Evolutionary conservation across 805 yeast species (phyloP).

Genomic region (Saccharomyces mikatae): DNA sequence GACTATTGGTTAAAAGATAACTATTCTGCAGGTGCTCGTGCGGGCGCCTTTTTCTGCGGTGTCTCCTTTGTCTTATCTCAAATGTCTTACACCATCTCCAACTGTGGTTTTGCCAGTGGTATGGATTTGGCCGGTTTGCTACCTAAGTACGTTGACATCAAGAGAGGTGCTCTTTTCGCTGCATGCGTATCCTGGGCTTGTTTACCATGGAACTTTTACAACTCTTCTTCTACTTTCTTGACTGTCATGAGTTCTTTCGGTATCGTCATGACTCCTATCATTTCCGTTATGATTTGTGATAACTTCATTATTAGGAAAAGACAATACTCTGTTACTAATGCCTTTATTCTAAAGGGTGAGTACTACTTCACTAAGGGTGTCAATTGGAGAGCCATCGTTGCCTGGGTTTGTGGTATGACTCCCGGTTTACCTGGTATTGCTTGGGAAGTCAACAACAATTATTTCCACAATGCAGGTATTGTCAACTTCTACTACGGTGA

Average conservation of each 20-base stretch:
- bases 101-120: conserved; percentile 37
- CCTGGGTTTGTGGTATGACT: conserved; percentile 32
- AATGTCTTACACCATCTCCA: conserved; percentile 34
- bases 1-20: conserved; percentile 23
- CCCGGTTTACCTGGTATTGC: conserved; percentile 46
- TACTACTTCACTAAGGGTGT: conserved; percentile 35
- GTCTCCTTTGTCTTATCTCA: conserved; percentile 33
- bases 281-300: conserved; percentile 36
- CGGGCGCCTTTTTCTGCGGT: conserved; percentile 36
- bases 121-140: conserved; percentile 36
- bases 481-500: conserved; percentile 38
- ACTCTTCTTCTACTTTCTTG: conserved; percentile 31
- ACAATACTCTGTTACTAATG: conserved; percentile 30
- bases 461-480: conserved; percentile 31
- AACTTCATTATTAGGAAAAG: conserved; percentile 33
- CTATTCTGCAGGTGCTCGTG: conserved; percentile 32
- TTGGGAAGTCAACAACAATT: conserved; percentile 29
- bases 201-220: conserved; percentile 36
- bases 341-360: conserved; percentile 23
- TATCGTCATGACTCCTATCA: conserved; percentile 33
- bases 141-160: conserved; percentile 36
- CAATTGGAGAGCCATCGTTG: conserved; percentile 33
- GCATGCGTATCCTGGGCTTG: conserved; percentile 32
- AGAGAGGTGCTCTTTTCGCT: conserved; percentile 33
- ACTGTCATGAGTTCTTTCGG: conserved; percentile 35